Base-by-base conservation (phyloP, 257 asterid genomes). In the Gentiana straminea region DNA sequence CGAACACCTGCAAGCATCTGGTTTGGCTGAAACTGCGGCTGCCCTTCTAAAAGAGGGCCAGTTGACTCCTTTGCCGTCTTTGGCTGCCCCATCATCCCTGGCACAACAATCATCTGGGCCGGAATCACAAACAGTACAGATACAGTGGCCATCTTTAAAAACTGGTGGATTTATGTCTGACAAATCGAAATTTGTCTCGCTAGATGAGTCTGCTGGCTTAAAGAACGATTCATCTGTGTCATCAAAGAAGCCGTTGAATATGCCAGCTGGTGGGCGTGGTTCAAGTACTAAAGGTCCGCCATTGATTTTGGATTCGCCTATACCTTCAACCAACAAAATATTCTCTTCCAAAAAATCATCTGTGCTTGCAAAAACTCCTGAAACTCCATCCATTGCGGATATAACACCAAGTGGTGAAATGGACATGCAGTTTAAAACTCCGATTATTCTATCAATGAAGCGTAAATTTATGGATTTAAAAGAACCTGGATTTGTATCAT, bases 1-100 rank as follows among this genome's bases (percentile, higher is more conserved):
- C 55, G 99, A 92, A 64, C 99, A 92, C 67, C 93, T 92, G 43
- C 97, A 85, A 75, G 94, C 97, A 57, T 78, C 93, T 70, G 99
- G 99, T 61, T 71, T 88, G 70, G 67, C 75, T 13, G 81, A 70
- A 62, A 79, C 83, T 61, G 99, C 99, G 8, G 62, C 79, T 44
- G n/a, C 68, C 39, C 94, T 92, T 68, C 82, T 88, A 51, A 80
- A 78, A 79, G 99, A 92, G 76, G 94, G 95, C 62, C 95, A 81
- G 65, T 67, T 92, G 75, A 81, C 82, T 11, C 97, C 99, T 54
- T 79, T 92, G 75, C 87, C 95, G 38, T 84, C 98, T 58, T 76
- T 87, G 68, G 89, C 97, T 52, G 75, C 86, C 51, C 94, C 99
- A 37, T 81, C 94, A 63, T 88, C 97, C 60, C 77, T 86, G 58